phyloP scores from a whole-genome alignment of 345 rosid genomes.

The Eucalyptus leucophloia region DNA sequence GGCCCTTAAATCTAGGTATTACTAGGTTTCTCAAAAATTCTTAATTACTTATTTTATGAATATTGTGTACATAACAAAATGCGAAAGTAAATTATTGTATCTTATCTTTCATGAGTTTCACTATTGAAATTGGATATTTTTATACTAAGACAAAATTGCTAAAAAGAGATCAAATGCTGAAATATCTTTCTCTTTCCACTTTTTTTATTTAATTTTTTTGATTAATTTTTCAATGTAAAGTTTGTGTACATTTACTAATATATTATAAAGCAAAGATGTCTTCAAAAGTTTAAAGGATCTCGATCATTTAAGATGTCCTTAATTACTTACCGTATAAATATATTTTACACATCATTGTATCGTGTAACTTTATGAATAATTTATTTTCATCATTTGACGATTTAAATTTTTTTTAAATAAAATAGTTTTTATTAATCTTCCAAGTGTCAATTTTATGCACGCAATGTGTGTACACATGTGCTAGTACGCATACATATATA shows the following conservation, averaged over 20 bases:
- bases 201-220: neutral
- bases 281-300: neutral
- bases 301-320: neutral
- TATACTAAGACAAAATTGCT: neutral
- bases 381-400: neutral
- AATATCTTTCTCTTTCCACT: neutral
- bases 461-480: neutral
- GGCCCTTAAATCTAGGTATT: neutral
- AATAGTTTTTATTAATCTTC: neutral
- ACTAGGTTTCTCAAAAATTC: neutral
- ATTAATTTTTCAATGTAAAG: neutral
- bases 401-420: neutral
- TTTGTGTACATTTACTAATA: neutral
- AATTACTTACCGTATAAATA: neutral
- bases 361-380: neutral
- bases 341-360: neutral
- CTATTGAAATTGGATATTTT: neutral
- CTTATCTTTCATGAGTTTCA: neutral
- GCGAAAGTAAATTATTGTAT: neutral
- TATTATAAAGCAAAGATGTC: neutral
- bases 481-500: neutral
- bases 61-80: neutral
- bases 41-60: neutral
- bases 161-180: neutral
- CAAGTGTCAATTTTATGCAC: neutral